These are phyloP conservation scores for Paspalum notatum DNA, from an alignment of 176 grass and related monocot genomes.

Conservation along the genomic window DNA sequence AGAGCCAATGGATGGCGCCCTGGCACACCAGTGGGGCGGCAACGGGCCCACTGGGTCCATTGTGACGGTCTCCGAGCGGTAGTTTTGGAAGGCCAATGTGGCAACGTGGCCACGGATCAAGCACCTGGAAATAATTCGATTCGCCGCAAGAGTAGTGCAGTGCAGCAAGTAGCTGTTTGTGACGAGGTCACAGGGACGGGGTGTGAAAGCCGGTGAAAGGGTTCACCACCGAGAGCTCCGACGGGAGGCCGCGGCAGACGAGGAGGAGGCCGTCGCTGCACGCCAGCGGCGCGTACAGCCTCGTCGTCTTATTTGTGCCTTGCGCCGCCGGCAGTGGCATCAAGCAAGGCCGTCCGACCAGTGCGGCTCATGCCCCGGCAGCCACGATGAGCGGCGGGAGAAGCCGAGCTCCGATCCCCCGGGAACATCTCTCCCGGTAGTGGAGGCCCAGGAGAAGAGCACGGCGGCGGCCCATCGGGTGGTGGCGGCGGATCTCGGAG, in stretches of 20 bases:
- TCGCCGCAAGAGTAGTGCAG: background rate
- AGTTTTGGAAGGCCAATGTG: conserved; percentile 12
- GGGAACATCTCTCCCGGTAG: conserved; percentile 15
- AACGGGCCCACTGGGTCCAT: conserved; percentile 1
- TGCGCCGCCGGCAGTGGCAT: background rate
- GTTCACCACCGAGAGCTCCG: conserved; percentile 12
- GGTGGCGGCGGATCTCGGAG: background rate
- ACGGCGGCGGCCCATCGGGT: background rate
- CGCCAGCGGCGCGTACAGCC: conserved; percentile 9
- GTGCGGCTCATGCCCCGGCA: background rate
- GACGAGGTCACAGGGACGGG: background rate
- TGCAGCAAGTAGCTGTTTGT: background rate
- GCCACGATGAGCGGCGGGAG: background rate
- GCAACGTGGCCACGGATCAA: no score
- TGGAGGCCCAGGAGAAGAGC: conserved; percentile 4
- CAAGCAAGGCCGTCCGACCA: background rate
- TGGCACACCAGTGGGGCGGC: background rate
- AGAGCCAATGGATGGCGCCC: background rate
- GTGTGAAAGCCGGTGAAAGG: background rate
- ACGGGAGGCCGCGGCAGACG: background rate
- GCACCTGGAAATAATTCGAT: conserved; percentile 8
- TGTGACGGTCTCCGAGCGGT: background rate
- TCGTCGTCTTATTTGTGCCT: background rate
- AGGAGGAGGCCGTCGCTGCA: conserved; percentile 21
- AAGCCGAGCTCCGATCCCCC: conserved; percentile 6